Evolutionary conservation across 495 filamentous ascomycete genomes (phyloP), one percentile per base, ranked within the genome.

Genomic region (Xylaria flabelliformis): DNA sequence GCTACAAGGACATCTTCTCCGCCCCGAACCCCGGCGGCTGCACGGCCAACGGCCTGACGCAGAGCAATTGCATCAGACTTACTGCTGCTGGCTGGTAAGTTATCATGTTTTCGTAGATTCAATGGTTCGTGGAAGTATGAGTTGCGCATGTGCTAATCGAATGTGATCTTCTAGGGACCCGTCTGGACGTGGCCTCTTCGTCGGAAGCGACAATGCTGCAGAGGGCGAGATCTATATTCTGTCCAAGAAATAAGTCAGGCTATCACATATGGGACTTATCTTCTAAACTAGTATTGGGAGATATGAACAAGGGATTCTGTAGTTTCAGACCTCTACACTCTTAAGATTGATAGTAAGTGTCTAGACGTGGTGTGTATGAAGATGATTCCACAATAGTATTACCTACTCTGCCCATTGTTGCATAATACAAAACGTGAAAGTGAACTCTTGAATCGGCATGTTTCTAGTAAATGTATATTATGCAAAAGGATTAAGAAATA

Each of bases 171-270:
- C 41, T 50, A 71, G 69, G 69, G 80, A 83, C 71, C 82, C 80
- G 0, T 77, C 80, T 6, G 81, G 81, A 3, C 56, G 80, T 10
- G 79, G 80, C n/a, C 39, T 82, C 76, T 83, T 82, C 74, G 67
- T 83, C 56, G 80, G 79, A 46, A 83, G 80, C 64, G 82, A 83
- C 66, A 83, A 82, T 66, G 74, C 76, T 50, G 76, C 77, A 44
- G 80, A 83, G 75, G 80, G 80, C n/a, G 80, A 82, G 76, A 76
- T 82, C 50, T 82, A 71, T 48, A 67, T 83, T 9, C 72, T 82
- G 26, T 64, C 69, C 50, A 73, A 64, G 71, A 73, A 73, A 64
- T 73, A 58, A 50, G 7, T 36, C 34, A 39, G 7, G 34, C 58
- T 36, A 39, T 21, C 9, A 1, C 32, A 10, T 10, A 29, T 21